These are phyloP conservation scores for Ceriops tagal DNA, from an alignment of 345 rosid species.

Conservation along the genomic window DNA sequence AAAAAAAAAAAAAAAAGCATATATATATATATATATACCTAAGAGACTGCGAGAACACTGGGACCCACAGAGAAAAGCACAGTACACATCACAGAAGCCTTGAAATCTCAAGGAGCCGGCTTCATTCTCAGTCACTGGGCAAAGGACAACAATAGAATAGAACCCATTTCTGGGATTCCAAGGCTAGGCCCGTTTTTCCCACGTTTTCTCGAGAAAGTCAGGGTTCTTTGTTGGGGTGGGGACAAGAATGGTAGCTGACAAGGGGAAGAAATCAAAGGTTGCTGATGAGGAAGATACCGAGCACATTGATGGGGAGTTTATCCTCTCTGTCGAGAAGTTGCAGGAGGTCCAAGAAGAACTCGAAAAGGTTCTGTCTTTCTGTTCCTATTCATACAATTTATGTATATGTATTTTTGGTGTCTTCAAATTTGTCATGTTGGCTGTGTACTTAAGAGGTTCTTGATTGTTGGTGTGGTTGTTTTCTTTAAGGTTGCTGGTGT, in stretches of 20 bases:
- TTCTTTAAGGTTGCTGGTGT: too few species aligned
- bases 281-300: slow-evolving; percentile 19
- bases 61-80: too few species aligned
- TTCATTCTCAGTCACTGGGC: not conserved
- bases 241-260: slow-evolving; percentile 13
- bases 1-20: too few species aligned
- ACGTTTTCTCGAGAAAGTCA: slow-evolving; percentile 9
- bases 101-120: not conserved
- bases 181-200: slow-evolving; percentile 1
- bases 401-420: not conserved
- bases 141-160: not conserved
- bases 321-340: slow-evolving; percentile 30
- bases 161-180: not conserved
- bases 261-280: slow-evolving; percentile 33
- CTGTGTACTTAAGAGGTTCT: too few species aligned
- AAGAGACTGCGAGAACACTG: too few species aligned
- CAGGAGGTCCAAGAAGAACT: slow-evolving; percentile 38
- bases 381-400: not conserved
- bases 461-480: too few species aligned
- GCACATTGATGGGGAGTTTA: slow-evolving; percentile 21
- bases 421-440: not conserved
- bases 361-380: slow-evolving; percentile 24
- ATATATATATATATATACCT: too few species aligned
- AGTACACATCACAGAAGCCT: too few species aligned
- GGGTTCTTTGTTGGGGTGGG: not conserved